phyloP scores from a whole-genome alignment of 208 protist genomes.

The Endotrypanum monterogeii region DNA sequence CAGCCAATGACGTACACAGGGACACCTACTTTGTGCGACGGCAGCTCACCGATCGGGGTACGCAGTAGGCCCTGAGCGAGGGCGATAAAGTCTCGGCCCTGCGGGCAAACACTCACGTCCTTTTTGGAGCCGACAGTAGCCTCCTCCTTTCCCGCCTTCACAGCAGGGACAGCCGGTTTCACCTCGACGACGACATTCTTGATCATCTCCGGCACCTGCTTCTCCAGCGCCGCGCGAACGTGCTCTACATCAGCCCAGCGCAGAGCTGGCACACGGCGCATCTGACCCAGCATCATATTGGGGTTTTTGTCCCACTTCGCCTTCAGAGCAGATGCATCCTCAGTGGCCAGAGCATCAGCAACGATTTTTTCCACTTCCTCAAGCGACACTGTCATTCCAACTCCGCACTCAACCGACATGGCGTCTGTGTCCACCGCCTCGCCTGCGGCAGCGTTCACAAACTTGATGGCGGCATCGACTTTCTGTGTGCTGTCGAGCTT shows the following conservation, averaged over 20 bases:
- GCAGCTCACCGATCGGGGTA: slow-evolving; percentile 56
- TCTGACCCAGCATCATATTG: slow-evolving; percentile 83
- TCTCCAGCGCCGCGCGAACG: slow-evolving; percentile 66
- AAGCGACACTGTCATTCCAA: slow-evolving; percentile 62
- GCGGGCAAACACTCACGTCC: slow-evolving; percentile 52
- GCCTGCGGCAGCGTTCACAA: slow-evolving; percentile 61
- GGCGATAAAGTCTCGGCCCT: slow-evolving; percentile 49
- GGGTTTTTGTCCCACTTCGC: slow-evolving; percentile 80
- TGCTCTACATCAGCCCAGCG: slow-evolving; percentile 78
- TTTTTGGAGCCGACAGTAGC: slow-evolving; percentile 29
- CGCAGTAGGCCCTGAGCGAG: slow-evolving; percentile 49
- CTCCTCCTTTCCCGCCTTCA: slow-evolving; percentile 9
- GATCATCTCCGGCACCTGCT: slow-evolving; percentile 66
- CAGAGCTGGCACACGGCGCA: slow-evolving; percentile 67
- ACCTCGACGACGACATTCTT: slow-evolving; percentile 41
- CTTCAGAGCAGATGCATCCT: slow-evolving; percentile 62
- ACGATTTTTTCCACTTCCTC: slow-evolving; percentile 57
- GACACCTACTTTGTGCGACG: slow-evolving; percentile 43
- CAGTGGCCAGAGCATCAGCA: slow-evolving; percentile 46
- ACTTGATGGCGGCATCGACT: slow-evolving; percentile 79
- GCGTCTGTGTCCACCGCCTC: slow-evolving; percentile 42
- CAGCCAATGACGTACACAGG: slow-evolving; percentile 94
- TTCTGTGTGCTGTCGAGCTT: slow-evolving; percentile 86
- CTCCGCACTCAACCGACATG: slow-evolving; percentile 76
- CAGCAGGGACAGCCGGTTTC: slow-evolving; percentile 15